Percentiles rank a stretch among this genome's conserved stretches.
Conservation (phyloP, 2,329 filamentous ascomycete genomes). For the Dothistroma septosporum region DNA sequence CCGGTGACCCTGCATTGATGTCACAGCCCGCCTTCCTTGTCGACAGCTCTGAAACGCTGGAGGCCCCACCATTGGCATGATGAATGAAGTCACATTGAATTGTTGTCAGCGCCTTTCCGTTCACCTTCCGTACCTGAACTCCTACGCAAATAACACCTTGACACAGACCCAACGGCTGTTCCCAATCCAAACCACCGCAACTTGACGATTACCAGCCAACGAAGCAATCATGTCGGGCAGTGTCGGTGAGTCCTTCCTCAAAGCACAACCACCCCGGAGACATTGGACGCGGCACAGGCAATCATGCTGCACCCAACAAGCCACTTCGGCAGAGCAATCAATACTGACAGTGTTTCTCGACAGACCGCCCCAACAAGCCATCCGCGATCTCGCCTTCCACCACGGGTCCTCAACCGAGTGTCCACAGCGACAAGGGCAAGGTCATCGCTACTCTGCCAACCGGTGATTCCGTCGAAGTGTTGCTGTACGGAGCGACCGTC, state of each 20-base stretch:
- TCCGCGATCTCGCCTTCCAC: conserved; percentile 63
- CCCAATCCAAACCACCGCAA: too few species aligned
- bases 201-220: not conserved
- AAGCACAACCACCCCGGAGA: not conserved
- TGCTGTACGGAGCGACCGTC: conserved; percentile 90
- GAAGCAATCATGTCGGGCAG: conserved; percentile 1
- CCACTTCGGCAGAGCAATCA: not conserved
- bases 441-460: conserved; percentile 78
- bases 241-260: not conserved
- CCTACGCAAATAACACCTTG: not conserved
- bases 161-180: not conserved
- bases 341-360: not conserved
- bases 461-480: conserved; percentile 78
- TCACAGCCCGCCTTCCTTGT: not conserved
- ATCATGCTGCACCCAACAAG: not conserved
- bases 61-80: not conserved
- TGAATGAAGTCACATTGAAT: not conserved
- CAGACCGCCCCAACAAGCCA: conserved; percentile 78
- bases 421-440: conserved; percentile 66
- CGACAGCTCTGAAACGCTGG: not conserved
- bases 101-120: not conserved
- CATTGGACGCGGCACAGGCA: not conserved
- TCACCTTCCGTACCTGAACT: not conserved
- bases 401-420: conserved; percentile 64
- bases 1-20: not conserved